Evolutionary conservation across 352 stramenopile species (phyloP).

Genomic region (Globisporangium emineosum): DNA sequence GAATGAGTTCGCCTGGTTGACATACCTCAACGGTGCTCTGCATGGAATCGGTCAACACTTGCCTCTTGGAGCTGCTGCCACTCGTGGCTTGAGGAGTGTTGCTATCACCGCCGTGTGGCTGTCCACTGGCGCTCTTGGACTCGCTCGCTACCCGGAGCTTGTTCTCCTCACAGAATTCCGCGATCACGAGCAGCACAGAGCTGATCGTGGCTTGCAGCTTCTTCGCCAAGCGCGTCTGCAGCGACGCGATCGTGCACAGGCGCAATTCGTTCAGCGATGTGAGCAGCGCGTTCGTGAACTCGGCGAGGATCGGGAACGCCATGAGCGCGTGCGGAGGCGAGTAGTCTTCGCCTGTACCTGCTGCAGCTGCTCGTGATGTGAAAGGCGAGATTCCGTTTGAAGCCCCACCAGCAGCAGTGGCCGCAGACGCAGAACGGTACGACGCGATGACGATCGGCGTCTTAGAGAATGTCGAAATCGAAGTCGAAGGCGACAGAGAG

Average conservation of each 20-base stretch:
- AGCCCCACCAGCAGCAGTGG: constrained; percentile 1
- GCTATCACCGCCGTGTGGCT: constrained; percentile 2
- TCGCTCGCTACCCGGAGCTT: constrained; percentile 27
- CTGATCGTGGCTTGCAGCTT: constrained; percentile 53
- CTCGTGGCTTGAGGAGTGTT: constrained; percentile 12
- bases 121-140: constrained; percentile 4
- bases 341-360: constrained; percentile 32
- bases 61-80: constrained; percentile 8
- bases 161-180: constrained; percentile 57
- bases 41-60: constrained; percentile 35
- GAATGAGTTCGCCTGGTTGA: background rate
- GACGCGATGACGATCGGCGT: constrained; percentile 72
- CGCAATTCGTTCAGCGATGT: constrained; percentile 84
- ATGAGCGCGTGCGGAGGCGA: constrained; percentile 78
- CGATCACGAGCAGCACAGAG: constrained; percentile 47
- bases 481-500: constrained; percentile 19
- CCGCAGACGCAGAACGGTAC: constrained; percentile 45
- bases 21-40: constrained; percentile 57
- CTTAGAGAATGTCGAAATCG: constrained; percentile 26
- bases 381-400: constrained; percentile 10
- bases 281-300: constrained; percentile 83
- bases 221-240: constrained; percentile 53
- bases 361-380: constrained; percentile 7
- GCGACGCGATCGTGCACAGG: constrained; percentile 62
- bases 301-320: constrained; percentile 81